These are phyloP conservation scores for Aspergillus panamensis DNA, from an alignment of 495 filamentous ascomycete genomes.

Conservation along the genomic window DNA sequence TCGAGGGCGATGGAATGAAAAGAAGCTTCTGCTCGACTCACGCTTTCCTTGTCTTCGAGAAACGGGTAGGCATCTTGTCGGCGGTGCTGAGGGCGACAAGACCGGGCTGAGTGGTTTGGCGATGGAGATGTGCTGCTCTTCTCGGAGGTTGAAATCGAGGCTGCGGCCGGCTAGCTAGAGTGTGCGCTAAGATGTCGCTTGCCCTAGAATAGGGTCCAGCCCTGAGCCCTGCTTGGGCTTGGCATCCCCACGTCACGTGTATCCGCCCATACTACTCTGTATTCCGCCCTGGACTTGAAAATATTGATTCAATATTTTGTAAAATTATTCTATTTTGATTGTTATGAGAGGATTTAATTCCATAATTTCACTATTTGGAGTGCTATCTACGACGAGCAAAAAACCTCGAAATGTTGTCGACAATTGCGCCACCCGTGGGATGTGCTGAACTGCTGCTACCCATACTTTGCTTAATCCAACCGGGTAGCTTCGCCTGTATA, in stretches of 20 bases:
- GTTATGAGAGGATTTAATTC: not conserved
- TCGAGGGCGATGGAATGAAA: slow-evolving; percentile 17
- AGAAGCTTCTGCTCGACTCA: slow-evolving; percentile 46
- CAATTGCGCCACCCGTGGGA: slow-evolving; percentile 28
- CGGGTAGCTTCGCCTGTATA: slow-evolving; percentile 76
- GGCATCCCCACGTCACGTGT: slow-evolving; percentile 18
- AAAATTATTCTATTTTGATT: not conserved
- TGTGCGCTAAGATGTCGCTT: slow-evolving; percentile 46
- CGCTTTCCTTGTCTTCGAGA: slow-evolving; percentile 80
- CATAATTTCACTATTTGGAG: not conserved
- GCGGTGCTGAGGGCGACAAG: slow-evolving; percentile 45
- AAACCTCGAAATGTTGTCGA: slow-evolving; percentile 37
- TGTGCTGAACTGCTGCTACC: slow-evolving; percentile 18
- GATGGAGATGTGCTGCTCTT: slow-evolving; percentile 37
- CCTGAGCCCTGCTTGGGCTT: slow-evolving; percentile 22
- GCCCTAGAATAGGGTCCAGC: slow-evolving; percentile 34
- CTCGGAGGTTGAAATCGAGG: slow-evolving; percentile 45
- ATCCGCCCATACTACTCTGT: not conserved
- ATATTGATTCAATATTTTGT: not conserved
- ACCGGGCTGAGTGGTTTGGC: slow-evolving; percentile 41
- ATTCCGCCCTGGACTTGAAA: no score
- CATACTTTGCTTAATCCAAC: slow-evolving; percentile 69
- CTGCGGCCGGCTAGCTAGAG: slow-evolving; percentile 33
- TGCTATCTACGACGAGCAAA: slow-evolving; percentile 18
- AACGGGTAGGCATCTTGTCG: slow-evolving; percentile 76